These are phyloP conservation scores for Chondrus crispus DNA, from an alignment of 23 red algal genomes.

Conservation along the genomic window DNA sequence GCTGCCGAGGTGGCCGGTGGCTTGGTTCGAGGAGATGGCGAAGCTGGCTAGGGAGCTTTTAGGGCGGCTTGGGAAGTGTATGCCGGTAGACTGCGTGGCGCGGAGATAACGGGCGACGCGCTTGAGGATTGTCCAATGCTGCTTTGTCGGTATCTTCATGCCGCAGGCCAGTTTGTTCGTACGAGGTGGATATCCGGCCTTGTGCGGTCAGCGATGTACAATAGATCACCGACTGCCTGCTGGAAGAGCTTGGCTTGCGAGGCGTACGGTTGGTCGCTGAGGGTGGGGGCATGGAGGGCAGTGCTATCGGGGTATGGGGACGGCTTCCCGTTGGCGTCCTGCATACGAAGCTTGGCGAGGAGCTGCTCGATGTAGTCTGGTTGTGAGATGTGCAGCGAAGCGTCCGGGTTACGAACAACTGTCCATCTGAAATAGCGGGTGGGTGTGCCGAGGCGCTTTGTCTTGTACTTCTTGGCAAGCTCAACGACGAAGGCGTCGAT, in stretches of 20 bases:
- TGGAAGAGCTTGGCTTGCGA: not conserved
- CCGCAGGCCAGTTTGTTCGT: not conserved
- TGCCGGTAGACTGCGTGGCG: not conserved
- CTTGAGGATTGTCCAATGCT: not conserved
- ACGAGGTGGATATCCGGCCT: not conserved
- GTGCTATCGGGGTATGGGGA: not conserved
- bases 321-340: not conserved
- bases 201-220: conserved; percentile 8
- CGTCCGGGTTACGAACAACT: no score
- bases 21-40: not conserved
- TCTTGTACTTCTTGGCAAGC: no score
- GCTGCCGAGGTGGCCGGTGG: not conserved
- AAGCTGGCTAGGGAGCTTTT: not conserved
- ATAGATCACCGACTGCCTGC: not conserved
- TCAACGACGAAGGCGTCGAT: no score
- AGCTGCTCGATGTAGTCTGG: not conserved
- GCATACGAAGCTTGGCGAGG: not conserved
- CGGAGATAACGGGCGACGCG: not conserved
- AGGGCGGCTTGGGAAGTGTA: not conserved
- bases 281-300: not conserved
- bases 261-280: not conserved
- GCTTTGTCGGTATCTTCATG: not conserved
- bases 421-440: no score
- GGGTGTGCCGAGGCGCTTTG: no score
- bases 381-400: not conserved